Percentiles rank a stretch among this genome's conserved stretches.
These are phyloP conservation scores for Yamadazyma conglobata DNA, from an alignment of 1,139 yeast genomes.

Conservation along the genomic window DNA sequence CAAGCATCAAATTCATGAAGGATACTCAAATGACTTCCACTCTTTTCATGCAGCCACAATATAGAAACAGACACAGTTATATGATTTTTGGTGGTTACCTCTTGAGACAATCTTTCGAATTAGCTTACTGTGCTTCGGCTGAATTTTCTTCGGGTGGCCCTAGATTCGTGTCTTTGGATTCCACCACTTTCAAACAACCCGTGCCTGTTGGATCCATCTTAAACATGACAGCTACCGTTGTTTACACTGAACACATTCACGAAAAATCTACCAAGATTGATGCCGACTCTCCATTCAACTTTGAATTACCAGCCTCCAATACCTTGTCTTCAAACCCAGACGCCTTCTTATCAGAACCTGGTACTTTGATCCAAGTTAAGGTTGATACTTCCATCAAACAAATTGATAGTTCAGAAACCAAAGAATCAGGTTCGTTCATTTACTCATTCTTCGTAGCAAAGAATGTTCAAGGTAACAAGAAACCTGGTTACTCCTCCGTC, in stretches of 20 bases:
- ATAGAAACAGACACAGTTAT: conserved; percentile 87
- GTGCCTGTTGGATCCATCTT: conserved; percentile 93
- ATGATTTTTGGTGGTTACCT: conserved; percentile 94
- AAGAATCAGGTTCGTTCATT: conserved; percentile 81
- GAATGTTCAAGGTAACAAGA: conserved; percentile 29
- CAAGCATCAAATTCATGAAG: conserved; percentile 59
- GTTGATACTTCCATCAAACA: conserved; percentile 78
- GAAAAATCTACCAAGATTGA: conserved; percentile 30
- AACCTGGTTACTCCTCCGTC: conserved; percentile 57
- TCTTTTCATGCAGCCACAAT: conserved; percentile 92
- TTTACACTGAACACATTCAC: conserved; percentile 71
- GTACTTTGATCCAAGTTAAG: conserved; percentile 83
- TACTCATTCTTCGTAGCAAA: conserved; percentile 84
- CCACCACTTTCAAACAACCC: conserved; percentile 87
- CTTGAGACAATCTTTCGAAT: conserved; percentile 86
- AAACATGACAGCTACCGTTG: conserved; percentile 75
- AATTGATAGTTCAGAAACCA: conserved; percentile 56
- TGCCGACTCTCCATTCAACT: conserved; percentile 42
- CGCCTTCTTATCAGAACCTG: conserved; percentile 70
- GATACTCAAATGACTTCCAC: conserved; percentile 72
- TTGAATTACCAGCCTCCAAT: conserved; percentile 56
- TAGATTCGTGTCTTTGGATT: conserved; percentile 82
- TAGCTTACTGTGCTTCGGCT: conserved; percentile 90
- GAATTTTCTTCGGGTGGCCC: conserved; percentile 83
- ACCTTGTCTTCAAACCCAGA: conserved; percentile 48